Conservation (phyloP, 1,284 basidiomycete species). For the Pseudozyma flocculosa region DNA sequence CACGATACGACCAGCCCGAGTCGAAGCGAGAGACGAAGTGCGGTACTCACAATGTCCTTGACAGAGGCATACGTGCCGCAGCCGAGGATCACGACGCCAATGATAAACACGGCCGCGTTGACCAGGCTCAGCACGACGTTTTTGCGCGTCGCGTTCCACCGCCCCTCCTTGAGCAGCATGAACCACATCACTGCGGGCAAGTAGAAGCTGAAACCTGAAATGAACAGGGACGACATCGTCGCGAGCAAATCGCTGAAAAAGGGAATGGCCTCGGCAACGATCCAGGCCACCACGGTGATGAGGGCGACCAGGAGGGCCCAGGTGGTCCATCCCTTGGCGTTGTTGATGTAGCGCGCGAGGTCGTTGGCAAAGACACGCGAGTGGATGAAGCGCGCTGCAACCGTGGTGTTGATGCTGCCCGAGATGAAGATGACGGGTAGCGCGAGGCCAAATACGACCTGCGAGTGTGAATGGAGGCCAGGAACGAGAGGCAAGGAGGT, state of each 20-base stretch:
- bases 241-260: constrained; percentile 14
- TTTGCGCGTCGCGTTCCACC: constrained; percentile 1
- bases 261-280: constrained; percentile 23
- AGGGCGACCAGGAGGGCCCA: constrained; percentile 10
- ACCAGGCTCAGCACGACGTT: constrained; percentile 4
- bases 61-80: constrained; percentile 7
- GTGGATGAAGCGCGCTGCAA: constrained; percentile 17
- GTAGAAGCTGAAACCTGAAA: constrained; percentile 15
- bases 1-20: too few relatives aligned
- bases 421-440: constrained; percentile 23
- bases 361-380: constrained; percentile 12
- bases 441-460: constrained; percentile 20
- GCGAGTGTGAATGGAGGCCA: too few relatives aligned
- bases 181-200: constrained; percentile 61
- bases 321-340: constrained; percentile 6
- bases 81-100: constrained; percentile 13
- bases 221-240: constrained; percentile 5
- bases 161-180: constrained; percentile 4
- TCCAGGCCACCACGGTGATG: constrained; percentile 9
- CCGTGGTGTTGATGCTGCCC: constrained; percentile 22
- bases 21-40: too few relatives aligned
- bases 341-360: constrained; percentile 17
- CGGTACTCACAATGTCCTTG: too few relatives aligned
- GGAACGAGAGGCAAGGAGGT: too few relatives aligned
- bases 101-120: constrained; percentile 8